Evolutionary conservation across 306 rosid genomes (phyloP).

Genomic region (Gynostemma pentaphyllum): DNA sequence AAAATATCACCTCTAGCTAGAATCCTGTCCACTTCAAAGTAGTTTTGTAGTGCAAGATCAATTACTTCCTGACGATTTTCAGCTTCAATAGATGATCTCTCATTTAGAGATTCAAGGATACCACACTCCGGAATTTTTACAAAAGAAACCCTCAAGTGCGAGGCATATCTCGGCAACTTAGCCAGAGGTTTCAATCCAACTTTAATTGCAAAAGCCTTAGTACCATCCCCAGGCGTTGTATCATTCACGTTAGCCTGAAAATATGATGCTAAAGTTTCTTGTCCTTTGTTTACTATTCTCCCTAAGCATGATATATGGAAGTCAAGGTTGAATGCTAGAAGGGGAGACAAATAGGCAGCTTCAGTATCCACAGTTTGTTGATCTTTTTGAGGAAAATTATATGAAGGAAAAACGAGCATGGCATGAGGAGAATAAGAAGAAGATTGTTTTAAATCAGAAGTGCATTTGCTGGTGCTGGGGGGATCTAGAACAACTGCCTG

Average conservation of each 20-base stretch:
- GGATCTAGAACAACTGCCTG: slow-evolving; percentile 74
- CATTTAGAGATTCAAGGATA: slow-evolving; percentile 53
- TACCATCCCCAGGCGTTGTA: slow-evolving; percentile 14
- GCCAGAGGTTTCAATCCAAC: slow-evolving; percentile 38
- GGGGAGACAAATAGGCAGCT: slow-evolving; percentile 67
- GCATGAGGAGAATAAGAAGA: slow-evolving; percentile 19
- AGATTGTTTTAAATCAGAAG: slow-evolving; percentile 15
- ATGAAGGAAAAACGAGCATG: slow-evolving; percentile 64
- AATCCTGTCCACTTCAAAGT: slow-evolving; percentile 75
- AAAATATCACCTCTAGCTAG: slow-evolving; percentile 70
- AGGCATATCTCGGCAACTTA: slow-evolving; percentile 52
- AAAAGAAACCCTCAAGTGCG: slow-evolving; percentile 72
- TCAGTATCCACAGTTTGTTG: slow-evolving; percentile 16
- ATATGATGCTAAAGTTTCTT: slow-evolving; percentile 45
- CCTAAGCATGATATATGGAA: slow-evolving; percentile 69
- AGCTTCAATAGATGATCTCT: slow-evolving; percentile 43
- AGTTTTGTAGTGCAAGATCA: slow-evolving; percentile 57
- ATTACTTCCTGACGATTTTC: slow-evolving; percentile 74
- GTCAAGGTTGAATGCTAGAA: slow-evolving; percentile 69
- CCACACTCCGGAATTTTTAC: slow-evolving; percentile 81
- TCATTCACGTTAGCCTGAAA: slow-evolving; percentile 40
- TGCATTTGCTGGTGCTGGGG: slow-evolving; percentile 21
- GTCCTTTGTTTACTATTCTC: slow-evolving; percentile 44
- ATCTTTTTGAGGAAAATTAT: slow-evolving; percentile 31
- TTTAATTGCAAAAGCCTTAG: slow-evolving; percentile 24